Base-by-base conservation (phyloP, 169 alveolate species). In the Plasmodium vivax region DNA sequence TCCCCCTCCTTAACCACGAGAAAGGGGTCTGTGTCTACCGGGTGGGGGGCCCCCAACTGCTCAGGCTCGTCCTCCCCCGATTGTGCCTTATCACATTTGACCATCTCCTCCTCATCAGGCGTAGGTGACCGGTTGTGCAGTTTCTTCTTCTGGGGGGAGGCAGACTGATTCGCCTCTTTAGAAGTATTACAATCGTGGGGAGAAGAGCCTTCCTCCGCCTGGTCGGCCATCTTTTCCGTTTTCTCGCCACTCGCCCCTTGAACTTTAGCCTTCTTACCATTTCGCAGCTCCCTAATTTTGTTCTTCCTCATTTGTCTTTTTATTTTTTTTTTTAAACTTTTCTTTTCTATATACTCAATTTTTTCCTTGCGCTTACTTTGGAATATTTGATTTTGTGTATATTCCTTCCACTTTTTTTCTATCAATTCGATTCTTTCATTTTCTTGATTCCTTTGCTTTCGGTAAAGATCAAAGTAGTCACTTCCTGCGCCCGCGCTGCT, bases 401-500 rank as follows among this genome's bases (percentile, higher is more conserved):
- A 93, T 51, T 93, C 92, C 56, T 88, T 85, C 96, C 96, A 95
- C 51, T 85, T 73, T 45, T 92, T 81, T 41, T 95, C 97, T 62
- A 91, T 85, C 30, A 93, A 56, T 56, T 96, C 95, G 5, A 94
- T 62, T 62, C 97, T 23, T 62, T 95, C 96, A 56, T 82, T 79
- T 83, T 96, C 97, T 19, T 85, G 36, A 87, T 74, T 91, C 32
- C 97, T 92, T 6, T 85, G 94, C 45, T 85, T 96, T 72, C 97
- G 36, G 62, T 96, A 96, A n/a, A 87, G 92, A 71, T 94, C 96
- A 58, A 96, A 84, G 82, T 95, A 96, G 58, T 96, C 97, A 83
- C 97, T 96, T 72, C 97, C 97, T 73, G 97, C 97, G 0, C 97
- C 97, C 8, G 97, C 96, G 82, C 96, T 94, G 47, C 97, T 95